A percentile compares a stretch with the other conserved stretches of the same genome.
Evolutionary conservation across 139 green algal genomes (phyloP).

Genomic region (Deuterostichococcus epilithicus): DNA sequence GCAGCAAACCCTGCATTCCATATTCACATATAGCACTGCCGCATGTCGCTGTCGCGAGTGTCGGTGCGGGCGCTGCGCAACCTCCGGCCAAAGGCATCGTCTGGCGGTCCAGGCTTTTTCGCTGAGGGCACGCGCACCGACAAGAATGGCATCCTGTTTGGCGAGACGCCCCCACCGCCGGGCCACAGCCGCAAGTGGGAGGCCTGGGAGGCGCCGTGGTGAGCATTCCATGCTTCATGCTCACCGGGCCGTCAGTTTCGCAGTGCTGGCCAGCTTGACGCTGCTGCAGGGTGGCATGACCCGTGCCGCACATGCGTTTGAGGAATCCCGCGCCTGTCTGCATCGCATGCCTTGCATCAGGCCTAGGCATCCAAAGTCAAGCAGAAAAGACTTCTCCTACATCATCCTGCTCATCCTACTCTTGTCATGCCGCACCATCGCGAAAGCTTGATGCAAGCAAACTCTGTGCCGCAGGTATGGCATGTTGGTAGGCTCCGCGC

Average conservation of each 20-base stretch:
- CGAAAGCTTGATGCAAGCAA: too few relatives aligned
- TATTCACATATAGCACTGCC: too few relatives aligned
- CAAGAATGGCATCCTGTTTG: slow-evolving; percentile 73
- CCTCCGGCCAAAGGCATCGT: slow-evolving; percentile 1
- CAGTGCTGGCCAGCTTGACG: too few relatives aligned
- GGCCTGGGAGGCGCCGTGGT: slow-evolving; percentile 85
- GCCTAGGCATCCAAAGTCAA: too few relatives aligned
- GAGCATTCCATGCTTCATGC: slow-evolving; percentile 16
- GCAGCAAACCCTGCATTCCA: too few relatives aligned
- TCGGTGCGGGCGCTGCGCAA: slow-evolving; percentile 16
- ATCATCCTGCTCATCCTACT: too few relatives aligned
- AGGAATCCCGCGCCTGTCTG: too few relatives aligned
- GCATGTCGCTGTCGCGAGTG: background rate
- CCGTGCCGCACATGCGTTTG: too few relatives aligned
- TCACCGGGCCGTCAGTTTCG: background rate
- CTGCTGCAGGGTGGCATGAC: too few relatives aligned
- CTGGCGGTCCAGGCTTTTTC: slow-evolving; percentile 57
- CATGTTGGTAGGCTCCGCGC: slow-evolving; percentile 13
- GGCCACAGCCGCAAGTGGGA: slow-evolving; percentile 72
- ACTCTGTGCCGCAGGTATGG: slow-evolving; percentile 25
- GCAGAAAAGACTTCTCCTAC: too few relatives aligned
- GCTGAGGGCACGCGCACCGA: slow-evolving; percentile 66
- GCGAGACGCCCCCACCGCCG: slow-evolving; percentile 68
- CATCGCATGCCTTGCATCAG: too few relatives aligned
- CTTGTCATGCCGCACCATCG: too few relatives aligned